These are phyloP conservation scores for Ajuga chamaepitys DNA, from an alignment of 257 asterid genomes.

Conservation along the genomic window DNA sequence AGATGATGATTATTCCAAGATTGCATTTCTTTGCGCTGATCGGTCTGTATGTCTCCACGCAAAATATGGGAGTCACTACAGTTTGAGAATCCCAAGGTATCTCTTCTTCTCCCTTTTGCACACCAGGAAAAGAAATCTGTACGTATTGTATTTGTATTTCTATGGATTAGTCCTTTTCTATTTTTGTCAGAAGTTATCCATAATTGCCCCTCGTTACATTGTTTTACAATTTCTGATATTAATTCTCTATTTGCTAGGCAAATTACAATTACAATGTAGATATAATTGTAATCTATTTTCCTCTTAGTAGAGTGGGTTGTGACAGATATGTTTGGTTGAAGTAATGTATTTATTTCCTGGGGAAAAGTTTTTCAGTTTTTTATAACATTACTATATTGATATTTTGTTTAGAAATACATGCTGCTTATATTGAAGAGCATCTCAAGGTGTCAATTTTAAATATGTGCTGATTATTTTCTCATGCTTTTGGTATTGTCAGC, in stretches of 20 bases:
- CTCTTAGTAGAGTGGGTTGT: neutral
- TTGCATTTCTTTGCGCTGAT: slow-evolving; percentile 93
- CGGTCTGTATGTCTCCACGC: slow-evolving; percentile 94
- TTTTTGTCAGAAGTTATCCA: neutral
- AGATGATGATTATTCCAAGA: slow-evolving; percentile 86
- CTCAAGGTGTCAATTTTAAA: neutral
- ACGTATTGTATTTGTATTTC: neutral
- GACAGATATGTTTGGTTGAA: neutral
- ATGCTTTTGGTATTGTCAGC: neutral
- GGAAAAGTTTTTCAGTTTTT: neutral
- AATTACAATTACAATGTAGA: neutral
- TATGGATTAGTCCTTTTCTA: neutral
- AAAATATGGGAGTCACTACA: slow-evolving; percentile 89
- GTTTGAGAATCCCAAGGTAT: slow-evolving; percentile 85
- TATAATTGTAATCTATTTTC: neutral
- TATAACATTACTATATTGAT: neutral
- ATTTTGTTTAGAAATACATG: neutral
- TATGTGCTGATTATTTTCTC: neutral
- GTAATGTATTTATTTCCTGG: neutral
- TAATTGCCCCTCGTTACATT: neutral
- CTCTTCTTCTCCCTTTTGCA: neutral
- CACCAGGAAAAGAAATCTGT: neutral
- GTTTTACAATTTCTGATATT: neutral
- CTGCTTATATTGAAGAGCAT: neutral
- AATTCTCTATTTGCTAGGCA: neutral